Conservation (phyloP, 805 yeast species). For the Metschnikowia aberdeeniae region DNA sequence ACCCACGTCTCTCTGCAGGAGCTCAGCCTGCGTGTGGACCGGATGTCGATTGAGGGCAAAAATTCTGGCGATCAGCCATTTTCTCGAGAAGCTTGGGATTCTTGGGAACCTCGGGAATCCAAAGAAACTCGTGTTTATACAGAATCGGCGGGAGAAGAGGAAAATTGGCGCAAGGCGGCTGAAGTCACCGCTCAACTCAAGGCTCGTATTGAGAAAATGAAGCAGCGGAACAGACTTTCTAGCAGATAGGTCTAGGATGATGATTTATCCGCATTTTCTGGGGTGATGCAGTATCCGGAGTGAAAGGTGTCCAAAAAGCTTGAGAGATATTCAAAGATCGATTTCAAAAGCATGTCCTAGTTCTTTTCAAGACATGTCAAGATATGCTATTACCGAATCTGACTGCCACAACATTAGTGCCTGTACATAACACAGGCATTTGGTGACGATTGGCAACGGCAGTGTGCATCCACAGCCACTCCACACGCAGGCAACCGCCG, state of each 20-base stretch:
- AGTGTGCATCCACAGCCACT: too few relatives aligned
- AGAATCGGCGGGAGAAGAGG: conserved; percentile 37
- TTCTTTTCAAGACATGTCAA: too few relatives aligned
- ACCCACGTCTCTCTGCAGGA: conserved; percentile 30
- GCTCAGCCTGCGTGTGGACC: conserved; percentile 38
- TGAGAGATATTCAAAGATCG: too few relatives aligned
- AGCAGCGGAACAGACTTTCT: conserved; percentile 45
- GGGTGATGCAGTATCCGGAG: too few relatives aligned
- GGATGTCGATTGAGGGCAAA: conserved; percentile 34
- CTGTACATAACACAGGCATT: too few relatives aligned
- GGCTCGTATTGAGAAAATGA: conserved; percentile 87
- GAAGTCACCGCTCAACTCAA: conserved; percentile 83
- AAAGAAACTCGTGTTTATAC: background rate
- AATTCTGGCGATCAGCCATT: background rate
- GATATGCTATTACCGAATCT: too few relatives aligned
- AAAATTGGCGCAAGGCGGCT: conserved; percentile 85
- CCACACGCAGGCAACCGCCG: too few relatives aligned
- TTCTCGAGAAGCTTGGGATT: background rate
- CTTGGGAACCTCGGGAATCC: background rate
- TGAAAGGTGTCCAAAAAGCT: too few relatives aligned
- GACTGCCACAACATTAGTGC: too few relatives aligned
- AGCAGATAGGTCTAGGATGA: background rate
- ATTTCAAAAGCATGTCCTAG: too few relatives aligned
- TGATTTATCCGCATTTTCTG: too few relatives aligned
- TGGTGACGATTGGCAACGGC: too few relatives aligned